Conservation (phyloP, 148 eudicot genomes). For the Cornus kousa region DNA sequence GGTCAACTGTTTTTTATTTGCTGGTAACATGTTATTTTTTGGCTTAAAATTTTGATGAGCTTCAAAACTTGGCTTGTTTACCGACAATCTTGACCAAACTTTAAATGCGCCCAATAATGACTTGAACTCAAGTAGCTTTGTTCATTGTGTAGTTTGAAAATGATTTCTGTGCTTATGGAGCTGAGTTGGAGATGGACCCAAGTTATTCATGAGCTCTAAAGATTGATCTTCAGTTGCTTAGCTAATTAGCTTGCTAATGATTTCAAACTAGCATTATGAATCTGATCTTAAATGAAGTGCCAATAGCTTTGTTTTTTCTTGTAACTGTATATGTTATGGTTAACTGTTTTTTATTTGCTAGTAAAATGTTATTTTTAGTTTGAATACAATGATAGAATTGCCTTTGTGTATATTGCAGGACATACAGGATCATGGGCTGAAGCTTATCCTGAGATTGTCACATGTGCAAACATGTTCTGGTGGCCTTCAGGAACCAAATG, state of each 20-base stretch:
- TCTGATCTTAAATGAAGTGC: background rate
- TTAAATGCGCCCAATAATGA: background rate
- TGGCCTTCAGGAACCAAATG: conserved; percentile 62
- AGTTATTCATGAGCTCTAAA: too few species aligned
- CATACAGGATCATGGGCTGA: conserved; percentile 92
- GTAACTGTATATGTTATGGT: background rate
- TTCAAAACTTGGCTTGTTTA: background rate
- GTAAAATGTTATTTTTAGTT: background rate
- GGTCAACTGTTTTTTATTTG: background rate
- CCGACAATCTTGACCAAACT: background rate
- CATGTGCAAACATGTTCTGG: conserved; percentile 88
- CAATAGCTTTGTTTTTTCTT: background rate
- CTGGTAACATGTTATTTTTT: too few species aligned
- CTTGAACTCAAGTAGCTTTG: background rate
- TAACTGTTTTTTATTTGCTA: too few species aligned
- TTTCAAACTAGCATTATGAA: background rate
- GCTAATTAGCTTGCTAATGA: background rate
- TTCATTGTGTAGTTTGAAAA: background rate
- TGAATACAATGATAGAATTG: background rate
- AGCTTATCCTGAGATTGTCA: conserved; percentile 85
- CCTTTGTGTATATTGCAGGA: conserved; percentile 39
- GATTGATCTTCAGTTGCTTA: too few species aligned
- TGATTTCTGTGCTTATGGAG: background rate
- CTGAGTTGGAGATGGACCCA: background rate
- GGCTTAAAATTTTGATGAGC: background rate